Conservation (phyloP, 1,284 basidiomycete genomes). For the Ganoderma boninense region DNA sequence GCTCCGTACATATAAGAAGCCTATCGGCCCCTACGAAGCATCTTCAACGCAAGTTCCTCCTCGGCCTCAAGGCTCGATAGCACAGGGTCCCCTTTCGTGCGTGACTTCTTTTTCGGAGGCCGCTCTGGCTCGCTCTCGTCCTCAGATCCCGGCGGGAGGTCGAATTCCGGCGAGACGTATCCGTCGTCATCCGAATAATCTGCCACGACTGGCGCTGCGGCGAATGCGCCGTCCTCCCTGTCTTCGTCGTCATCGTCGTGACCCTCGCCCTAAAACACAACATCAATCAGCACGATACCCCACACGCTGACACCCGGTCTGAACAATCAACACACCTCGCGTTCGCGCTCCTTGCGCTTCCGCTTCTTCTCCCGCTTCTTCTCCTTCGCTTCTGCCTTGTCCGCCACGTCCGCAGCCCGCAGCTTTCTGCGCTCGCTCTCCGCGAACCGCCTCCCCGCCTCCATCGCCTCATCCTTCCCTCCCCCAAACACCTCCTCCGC, state of each 20-base stretch:
- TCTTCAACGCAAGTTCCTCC: slow-evolving; percentile 40
- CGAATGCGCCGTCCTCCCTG: slow-evolving; percentile 29
- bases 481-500: slow-evolving; percentile 73
- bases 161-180: slow-evolving; percentile 79
- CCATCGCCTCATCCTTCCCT: slow-evolving; percentile 70
- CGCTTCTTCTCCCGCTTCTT: slow-evolving; percentile 87
- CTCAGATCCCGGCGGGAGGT: slow-evolving; percentile 60
- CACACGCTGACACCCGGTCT: not conserved
- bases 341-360: slow-evolving; percentile 89
- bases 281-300: not conserved
- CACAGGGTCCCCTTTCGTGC: slow-evolving; percentile 13
- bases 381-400: slow-evolving; percentile 86
- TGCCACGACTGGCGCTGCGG: slow-evolving; percentile 41
- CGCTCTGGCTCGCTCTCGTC: slow-evolving; percentile 46
- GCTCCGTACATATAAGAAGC: too few species aligned
- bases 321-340: slow-evolving; percentile 55
- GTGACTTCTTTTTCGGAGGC: slow-evolving; percentile 43
- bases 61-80: slow-evolving; percentile 36
- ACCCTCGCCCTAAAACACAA: slow-evolving; percentile 20
- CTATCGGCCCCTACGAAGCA: slow-evolving; percentile 38
- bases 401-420: slow-evolving; percentile 74
- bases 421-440: slow-evolving; percentile 78
- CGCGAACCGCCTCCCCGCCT: slow-evolving; percentile 75
- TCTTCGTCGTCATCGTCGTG: slow-evolving; percentile 42
- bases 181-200: slow-evolving; percentile 63